Percentiles rank a stretch among this genome's conserved stretches.
Conservation (phyloP, 169 alveolate genomes). For the Neospora caninum region DNA sequence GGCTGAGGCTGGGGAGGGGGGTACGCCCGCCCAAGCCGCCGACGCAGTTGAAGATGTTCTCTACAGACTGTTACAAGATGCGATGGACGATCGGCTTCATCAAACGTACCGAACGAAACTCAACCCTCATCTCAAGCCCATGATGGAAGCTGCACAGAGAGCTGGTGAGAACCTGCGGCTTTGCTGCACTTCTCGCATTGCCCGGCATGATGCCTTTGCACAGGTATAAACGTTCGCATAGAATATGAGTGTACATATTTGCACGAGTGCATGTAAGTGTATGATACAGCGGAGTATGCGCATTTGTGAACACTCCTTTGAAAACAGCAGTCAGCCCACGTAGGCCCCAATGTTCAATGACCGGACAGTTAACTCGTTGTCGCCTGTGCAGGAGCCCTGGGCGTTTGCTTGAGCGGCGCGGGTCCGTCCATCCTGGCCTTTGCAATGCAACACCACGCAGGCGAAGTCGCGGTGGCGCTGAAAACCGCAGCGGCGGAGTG, state of each 20-base stretch:
- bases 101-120: background rate
- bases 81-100: conserved; percentile 36
- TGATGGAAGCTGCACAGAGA: background rate
- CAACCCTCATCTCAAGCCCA: conserved; percentile 39
- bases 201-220: background rate
- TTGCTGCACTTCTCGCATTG: background rate
- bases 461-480: background rate
- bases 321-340: no score
- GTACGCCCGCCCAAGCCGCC: background rate
- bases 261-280: no score
- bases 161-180: background rate
- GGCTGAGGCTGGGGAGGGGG: background rate
- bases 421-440: conserved; percentile 41
- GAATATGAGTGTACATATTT: no score
- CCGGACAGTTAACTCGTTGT: no score
- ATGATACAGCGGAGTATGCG: no score
- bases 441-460: background rate
- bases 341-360: no score
- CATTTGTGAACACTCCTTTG: no score
- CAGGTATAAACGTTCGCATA: no score
- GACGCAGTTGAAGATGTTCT: background rate
- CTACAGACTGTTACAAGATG: background rate
- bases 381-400: background rate
- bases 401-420: conserved; percentile 12
- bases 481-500: background rate